These are phyloP conservation scores for Euphrasia arctica DNA, from an alignment of 305 asterid species.

Conservation along the genomic window DNA sequence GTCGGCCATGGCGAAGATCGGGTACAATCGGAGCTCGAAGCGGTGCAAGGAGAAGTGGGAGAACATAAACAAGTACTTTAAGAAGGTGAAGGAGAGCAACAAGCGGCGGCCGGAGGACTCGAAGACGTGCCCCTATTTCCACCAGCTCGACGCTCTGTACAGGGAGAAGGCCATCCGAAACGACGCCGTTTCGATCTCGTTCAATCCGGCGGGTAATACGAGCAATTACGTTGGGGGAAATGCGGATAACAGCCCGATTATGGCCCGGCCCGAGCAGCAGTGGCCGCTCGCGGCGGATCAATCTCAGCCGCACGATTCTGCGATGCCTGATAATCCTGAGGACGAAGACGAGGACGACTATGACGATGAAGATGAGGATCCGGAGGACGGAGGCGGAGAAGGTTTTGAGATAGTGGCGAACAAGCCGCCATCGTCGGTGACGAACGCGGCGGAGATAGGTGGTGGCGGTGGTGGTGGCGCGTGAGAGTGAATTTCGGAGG, in stretches of 20 bases:
- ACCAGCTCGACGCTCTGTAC: conserved; percentile 76
- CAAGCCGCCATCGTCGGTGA: conserved; percentile 38
- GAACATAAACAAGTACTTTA: conserved; percentile 68
- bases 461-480: conserved; percentile 16
- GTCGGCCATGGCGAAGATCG: conserved; percentile 44
- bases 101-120: conserved; percentile 47
- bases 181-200: conserved; percentile 26
- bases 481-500: conserved; percentile 49
- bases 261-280: conserved; percentile 89
- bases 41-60: conserved; percentile 86
- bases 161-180: conserved; percentile 41
- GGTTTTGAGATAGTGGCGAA: conserved; percentile 66
- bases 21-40: conserved; percentile 59
- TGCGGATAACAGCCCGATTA: conserved; percentile 44
- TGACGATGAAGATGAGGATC: conserved; percentile 37
- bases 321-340: conserved; percentile 24
- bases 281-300: conserved; percentile 47
- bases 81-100: conserved; percentile 52
- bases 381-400: conserved; percentile 35
- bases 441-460: conserved; percentile 39
- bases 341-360: conserved; percentile 19
- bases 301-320: neutral
- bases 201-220: conserved; percentile 11
- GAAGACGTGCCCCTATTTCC: conserved; percentile 62
- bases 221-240: too few species aligned